Conservation (phyloP, 2,329 filamentous ascomycete species). For the Penicillium sp. region DNA sequence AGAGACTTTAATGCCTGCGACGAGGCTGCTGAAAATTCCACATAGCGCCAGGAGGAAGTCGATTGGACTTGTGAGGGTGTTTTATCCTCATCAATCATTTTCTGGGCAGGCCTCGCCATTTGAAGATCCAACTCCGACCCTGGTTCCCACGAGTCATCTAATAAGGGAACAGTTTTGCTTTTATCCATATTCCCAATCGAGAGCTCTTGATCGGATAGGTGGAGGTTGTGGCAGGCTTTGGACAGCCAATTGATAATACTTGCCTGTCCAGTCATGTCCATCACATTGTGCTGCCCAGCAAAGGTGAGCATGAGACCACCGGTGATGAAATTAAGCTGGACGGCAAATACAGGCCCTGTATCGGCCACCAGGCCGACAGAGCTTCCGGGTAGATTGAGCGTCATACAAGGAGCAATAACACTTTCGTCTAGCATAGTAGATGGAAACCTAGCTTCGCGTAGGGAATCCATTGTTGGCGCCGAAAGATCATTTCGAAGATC, state of each 20-base stretch:
- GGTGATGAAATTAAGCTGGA: slow-evolving; percentile 47
- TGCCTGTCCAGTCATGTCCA: slow-evolving; percentile 50
- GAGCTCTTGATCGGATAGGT: slow-evolving; percentile 45
- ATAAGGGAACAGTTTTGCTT: slow-evolving; percentile 34
- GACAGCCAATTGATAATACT: slow-evolving; percentile 43
- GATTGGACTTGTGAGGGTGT: slow-evolving; percentile 1
- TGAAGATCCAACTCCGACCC: slow-evolving; percentile 37
- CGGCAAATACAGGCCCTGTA: slow-evolving; percentile 40
- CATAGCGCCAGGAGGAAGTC: slow-evolving; percentile 9
- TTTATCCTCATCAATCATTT: not conserved
- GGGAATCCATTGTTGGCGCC: slow-evolving; percentile 36
- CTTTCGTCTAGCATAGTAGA: slow-evolving; percentile 47
- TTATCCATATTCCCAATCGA: slow-evolving; percentile 40
- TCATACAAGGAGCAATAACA: slow-evolving; percentile 39
- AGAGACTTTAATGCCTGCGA: slow-evolving; percentile 10
- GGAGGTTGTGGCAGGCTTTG: slow-evolving; percentile 44
- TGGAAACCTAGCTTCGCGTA: slow-evolving; percentile 42
- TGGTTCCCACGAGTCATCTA: slow-evolving; percentile 35
- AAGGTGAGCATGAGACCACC: slow-evolving; percentile 49
- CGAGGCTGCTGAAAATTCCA: slow-evolving; percentile 8
- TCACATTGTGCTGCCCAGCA: slow-evolving; percentile 45
- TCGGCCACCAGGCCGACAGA: slow-evolving; percentile 21
- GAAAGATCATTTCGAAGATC: slow-evolving; percentile 38
- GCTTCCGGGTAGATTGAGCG: slow-evolving; percentile 26
- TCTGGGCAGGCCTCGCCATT: slow-evolving; percentile 23